phyloP scores from a whole-genome alignment of 169 alveolate genomes.

The Cryptosporidium tyzzeri region DNA sequence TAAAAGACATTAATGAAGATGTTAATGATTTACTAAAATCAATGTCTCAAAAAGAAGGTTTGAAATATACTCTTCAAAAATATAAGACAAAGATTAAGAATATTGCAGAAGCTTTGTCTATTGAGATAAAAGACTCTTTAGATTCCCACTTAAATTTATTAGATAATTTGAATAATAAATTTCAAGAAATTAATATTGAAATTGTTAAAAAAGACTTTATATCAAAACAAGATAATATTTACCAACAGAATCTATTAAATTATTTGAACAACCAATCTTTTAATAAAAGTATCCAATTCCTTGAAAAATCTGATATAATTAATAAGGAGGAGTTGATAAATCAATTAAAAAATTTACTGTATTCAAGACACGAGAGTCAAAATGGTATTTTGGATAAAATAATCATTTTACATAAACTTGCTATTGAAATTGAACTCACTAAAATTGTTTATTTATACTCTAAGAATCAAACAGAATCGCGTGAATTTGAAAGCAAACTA shows the following conservation, averaged over 20 bases:
- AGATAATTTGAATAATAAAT: neutral
- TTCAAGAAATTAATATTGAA: neutral
- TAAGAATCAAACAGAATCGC: neutral
- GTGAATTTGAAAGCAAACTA: neutral
- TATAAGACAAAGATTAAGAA: slow-evolving; percentile 23
- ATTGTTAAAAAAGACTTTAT: neutral
- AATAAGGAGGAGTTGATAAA: neutral
- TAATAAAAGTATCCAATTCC: neutral
- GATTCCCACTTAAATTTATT: neutral
- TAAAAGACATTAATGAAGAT: neutral
- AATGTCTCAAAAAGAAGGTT: neutral
- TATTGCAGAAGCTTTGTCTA: neutral
- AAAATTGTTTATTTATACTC: neutral
- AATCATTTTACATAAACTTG: slow-evolving; percentile 13
- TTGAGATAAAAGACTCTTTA: neutral
- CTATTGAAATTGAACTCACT: slow-evolving; percentile 29
- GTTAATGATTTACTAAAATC: neutral
- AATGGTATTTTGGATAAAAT: slow-evolving; percentile 4
- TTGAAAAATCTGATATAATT: neutral
- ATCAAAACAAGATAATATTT: neutral
- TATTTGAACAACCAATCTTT: neutral
- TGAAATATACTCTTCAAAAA: slow-evolving; percentile 9
- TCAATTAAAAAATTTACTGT: neutral
- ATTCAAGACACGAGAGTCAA: slow-evolving; percentile 26
- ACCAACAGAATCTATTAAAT: neutral